Conservation (phyloP, 345 rosid genomes). For the Mercurialis annua region DNA sequence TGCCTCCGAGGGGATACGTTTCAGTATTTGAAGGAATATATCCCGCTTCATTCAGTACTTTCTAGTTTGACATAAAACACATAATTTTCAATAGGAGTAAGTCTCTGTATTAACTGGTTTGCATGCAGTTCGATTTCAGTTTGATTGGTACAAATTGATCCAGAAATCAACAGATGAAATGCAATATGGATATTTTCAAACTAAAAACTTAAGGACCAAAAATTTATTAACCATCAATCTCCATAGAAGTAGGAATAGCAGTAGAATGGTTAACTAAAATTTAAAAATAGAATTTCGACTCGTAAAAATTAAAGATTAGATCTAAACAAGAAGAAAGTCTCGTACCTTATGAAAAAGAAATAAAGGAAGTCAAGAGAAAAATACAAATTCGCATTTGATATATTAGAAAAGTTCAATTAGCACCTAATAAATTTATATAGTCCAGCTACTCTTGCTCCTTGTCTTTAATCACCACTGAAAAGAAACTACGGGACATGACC, state of each 20-base stretch:
- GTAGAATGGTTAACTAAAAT: background rate
- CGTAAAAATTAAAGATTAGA: background rate
- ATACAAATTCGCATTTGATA: background rate
- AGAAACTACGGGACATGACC: no score
- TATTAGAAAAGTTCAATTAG: background rate
- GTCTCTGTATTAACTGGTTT: no score
- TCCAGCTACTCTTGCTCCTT: background rate
- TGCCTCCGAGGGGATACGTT: constrained; percentile 87
- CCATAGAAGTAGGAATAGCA: background rate
- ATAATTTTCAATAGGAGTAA: background rate
- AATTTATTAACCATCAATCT: background rate
- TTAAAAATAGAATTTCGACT: no score
- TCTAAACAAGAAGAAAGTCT: background rate
- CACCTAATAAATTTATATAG: background rate
- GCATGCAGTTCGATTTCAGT: background rate
- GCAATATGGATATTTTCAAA: background rate
- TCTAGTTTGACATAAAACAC: constrained; percentile 38
- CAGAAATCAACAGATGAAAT: background rate
- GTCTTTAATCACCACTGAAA: background rate
- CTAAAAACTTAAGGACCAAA: background rate
- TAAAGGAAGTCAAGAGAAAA: background rate
- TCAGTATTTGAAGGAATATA: constrained; percentile 84
- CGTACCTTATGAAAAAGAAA: background rate
- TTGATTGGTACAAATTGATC: background rate
- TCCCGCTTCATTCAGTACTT: constrained; percentile 77